Conservation (phyloP, 345 rosid species). For the Anastatica hierochuntica region DNA sequence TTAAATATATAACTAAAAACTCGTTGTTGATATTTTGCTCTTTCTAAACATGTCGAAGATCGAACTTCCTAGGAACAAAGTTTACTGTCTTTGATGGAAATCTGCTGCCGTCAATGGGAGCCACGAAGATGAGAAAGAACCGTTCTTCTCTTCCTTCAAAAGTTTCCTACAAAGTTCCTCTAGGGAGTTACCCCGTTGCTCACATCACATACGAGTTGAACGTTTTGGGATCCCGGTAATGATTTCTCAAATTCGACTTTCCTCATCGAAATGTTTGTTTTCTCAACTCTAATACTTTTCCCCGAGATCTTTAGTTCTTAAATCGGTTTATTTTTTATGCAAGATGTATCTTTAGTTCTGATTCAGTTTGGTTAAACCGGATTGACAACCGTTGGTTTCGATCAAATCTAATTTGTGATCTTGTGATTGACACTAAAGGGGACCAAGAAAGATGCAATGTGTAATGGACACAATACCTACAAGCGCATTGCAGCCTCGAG, state of each 20-base stretch:
- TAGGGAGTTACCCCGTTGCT: slow-evolving; percentile 46
- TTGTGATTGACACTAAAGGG: too few relatives aligned
- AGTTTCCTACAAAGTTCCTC: slow-evolving; percentile 41
- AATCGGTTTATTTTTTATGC: too few relatives aligned
- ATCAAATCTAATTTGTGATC: too few relatives aligned
- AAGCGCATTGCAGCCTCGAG: slow-evolving; percentile 30
- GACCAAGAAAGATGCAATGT: slow-evolving; percentile 76
- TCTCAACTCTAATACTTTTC: too few relatives aligned
- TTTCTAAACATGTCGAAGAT: slow-evolving; percentile 33
- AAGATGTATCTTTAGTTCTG: too few relatives aligned
- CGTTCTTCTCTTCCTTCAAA: slow-evolving; percentile 47
- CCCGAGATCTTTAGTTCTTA: too few relatives aligned
- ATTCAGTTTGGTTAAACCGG: too few relatives aligned
- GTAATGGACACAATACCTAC: slow-evolving; percentile 46
- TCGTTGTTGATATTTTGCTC: slow-evolving; percentile 11
- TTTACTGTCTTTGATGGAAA: slow-evolving; percentile 50
- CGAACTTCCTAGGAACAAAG: slow-evolving; percentile 70
- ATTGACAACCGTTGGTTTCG: too few relatives aligned
- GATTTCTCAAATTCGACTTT: slow-evolving; percentile 92
- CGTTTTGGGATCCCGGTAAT: slow-evolving; percentile 63
- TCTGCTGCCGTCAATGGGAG: slow-evolving; percentile 29
- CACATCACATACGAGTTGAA: slow-evolving; percentile 61
- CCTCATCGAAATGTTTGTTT: too few relatives aligned
- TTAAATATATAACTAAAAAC: too few relatives aligned
- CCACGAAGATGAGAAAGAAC: slow-evolving; percentile 41